phyloP scores from a whole-genome alignment of 768 basidiomycete genomes.

The Solioccasus polychromus region DNA sequence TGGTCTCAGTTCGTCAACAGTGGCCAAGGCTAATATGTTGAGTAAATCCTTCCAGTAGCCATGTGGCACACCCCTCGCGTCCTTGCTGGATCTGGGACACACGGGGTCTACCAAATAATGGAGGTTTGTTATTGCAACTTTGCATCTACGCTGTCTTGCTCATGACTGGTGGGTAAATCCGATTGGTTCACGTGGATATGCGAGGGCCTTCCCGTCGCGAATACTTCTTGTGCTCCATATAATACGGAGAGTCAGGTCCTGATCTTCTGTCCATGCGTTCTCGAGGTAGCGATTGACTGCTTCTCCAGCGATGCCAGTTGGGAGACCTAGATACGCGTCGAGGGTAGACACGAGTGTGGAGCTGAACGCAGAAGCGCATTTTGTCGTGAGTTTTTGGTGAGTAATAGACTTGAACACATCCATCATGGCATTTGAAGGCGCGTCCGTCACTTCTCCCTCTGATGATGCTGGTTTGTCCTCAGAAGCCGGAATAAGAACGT shows the following conservation, averaged over 20 bases:
- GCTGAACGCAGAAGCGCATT: slow-evolving; percentile 46
- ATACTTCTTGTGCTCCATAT: slow-evolving; percentile 72
- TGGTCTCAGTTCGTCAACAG: slow-evolving; percentile 45
- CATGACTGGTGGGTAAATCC: too few species aligned
- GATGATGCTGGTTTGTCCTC: too few species aligned
- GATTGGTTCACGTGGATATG: too few species aligned
- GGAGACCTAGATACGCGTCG: slow-evolving; percentile 54
- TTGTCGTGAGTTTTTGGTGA: slow-evolving; percentile 48
- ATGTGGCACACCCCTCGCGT: slow-evolving; percentile 34
- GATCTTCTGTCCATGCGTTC: slow-evolving; percentile 57
- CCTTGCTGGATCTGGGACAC: slow-evolving; percentile 29
- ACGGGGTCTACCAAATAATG: slow-evolving; percentile 50
- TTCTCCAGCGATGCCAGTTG: slow-evolving; percentile 15
- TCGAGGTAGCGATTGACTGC: slow-evolving; percentile 37
- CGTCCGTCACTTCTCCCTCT: not conserved
- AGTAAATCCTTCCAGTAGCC: slow-evolving; percentile 79
- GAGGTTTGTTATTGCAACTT: slow-evolving; percentile 64
- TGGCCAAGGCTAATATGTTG: slow-evolving; percentile 62
- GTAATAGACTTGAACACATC: slow-evolving; percentile 44
- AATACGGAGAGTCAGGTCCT: slow-evolving; percentile 54
- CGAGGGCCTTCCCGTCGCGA: slow-evolving; percentile 67
- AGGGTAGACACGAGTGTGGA: slow-evolving; percentile 52
- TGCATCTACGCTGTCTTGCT: too few species aligned
- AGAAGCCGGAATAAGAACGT: slow-evolving; percentile 60
- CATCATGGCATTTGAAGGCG: slow-evolving; percentile 48